Base-by-base conservation (phyloP, 352 stramenopile species). In the Globisporangium heterothallicum region DNA sequence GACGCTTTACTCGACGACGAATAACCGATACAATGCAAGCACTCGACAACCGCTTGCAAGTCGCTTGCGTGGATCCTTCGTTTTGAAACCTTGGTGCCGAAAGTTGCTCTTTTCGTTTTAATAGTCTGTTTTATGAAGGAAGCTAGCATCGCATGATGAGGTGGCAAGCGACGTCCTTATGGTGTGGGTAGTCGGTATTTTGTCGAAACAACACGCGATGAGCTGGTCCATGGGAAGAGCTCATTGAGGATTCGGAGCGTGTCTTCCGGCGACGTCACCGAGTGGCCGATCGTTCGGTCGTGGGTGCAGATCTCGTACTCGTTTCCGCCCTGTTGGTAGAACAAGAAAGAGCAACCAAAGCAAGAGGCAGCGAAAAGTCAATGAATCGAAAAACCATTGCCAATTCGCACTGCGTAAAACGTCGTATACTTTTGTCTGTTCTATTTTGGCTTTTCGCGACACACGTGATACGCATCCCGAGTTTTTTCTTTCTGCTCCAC, bases 231-330 rank as follows among this genome's bases (percentile, higher is more conserved):
- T 50, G 94, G 89, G 72, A 99, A 99, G 52, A 99, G 81, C 72
- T 98, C 85, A 53, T 95, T 95, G 61, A 98, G 97, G 68, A 98
- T 84, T 58, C 92, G 72, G 63, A 98, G 92, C 8, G 97, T 99
- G 82, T 99, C 96, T 53, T 98, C 92, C 3, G 91, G 95, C 48
- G 76, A 96, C 46, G 83, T 98, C 30, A 99, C 96, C 27, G 94
- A 92, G 71, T 99, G 97, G 19, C 97, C 97, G 68, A 98, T 98
- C 19, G 94, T 98, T 57, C 95, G 84, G 47, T 97, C 86, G 59
- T 96, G 85, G 52, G 74, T 84, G 80, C 97, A 99, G 72, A 99
- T 99, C 72, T 99, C 97, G 73, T 95, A 98, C 77, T 99, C 97
- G 70, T 99, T 99, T 51, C 97, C 97, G 48, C 97, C 97, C 72